A percentile compares a stretch with the other conserved stretches of the same genome.
These are phyloP conservation scores for Podila clonocystis DNA, from an alignment of 192 early-diverging fungal species.

Conservation along the genomic window DNA sequence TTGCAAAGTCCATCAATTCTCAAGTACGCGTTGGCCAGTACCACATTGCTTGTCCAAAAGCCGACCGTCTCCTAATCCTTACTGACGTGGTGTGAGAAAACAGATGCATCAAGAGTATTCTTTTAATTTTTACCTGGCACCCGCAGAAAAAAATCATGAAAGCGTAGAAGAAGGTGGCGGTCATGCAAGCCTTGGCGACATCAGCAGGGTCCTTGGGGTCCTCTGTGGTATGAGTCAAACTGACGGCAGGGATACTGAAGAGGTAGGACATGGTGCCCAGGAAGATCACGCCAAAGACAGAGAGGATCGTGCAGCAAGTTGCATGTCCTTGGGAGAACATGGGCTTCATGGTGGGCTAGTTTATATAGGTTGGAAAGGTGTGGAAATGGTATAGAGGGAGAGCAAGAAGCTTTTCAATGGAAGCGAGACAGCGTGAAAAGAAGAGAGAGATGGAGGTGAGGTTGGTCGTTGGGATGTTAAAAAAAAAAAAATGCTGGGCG, in stretches of 20 bases:
- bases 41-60: not conserved
- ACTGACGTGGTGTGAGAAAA: not conserved
- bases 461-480: too few species aligned
- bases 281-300: conserved; percentile 61
- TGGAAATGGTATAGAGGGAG: not conserved
- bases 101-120: not conserved
- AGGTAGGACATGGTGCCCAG: conserved; percentile 53
- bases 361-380: not conserved
- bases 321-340: conserved; percentile 58
- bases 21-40: too few species aligned
- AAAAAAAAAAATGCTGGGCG: too few species aligned
- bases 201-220: conserved; percentile 59
- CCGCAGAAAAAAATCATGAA: conserved; percentile 62
- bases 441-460: too few species aligned
- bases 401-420: too few species aligned
- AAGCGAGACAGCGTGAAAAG: too few species aligned
- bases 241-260: conserved; percentile 57
- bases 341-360: conserved; percentile 56
- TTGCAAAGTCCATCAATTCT: too few species aligned
- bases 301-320: conserved; percentile 57
- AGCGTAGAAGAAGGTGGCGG: conserved; percentile 59
- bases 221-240: conserved; percentile 54
- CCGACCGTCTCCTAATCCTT: not conserved
- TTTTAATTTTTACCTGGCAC: conserved; percentile 59
- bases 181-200: conserved; percentile 59